Conservation (phyloP, 805 yeast species). For the Candida nemodendra region DNA sequence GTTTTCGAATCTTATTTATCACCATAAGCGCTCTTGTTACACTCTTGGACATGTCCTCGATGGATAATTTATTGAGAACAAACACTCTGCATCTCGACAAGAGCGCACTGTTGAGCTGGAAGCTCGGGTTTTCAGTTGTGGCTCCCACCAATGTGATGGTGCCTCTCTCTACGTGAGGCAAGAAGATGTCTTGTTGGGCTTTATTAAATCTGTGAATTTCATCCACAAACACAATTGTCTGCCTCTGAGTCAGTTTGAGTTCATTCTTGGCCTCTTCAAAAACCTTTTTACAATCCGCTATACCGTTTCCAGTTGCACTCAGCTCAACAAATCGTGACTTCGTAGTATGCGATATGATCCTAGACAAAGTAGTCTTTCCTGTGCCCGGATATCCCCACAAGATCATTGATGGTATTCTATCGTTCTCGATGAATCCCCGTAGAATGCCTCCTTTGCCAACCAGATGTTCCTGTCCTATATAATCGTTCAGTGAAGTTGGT, state of each 20-base stretch:
- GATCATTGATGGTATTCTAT: slow-evolving; percentile 80
- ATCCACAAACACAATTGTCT: slow-evolving; percentile 80
- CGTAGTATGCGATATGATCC: slow-evolving; percentile 55
- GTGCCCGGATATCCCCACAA: slow-evolving; percentile 97
- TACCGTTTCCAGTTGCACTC: slow-evolving; percentile 77
- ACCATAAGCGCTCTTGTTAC: slow-evolving; percentile 56
- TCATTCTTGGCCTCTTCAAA: slow-evolving; percentile 51
- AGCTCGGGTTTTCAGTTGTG: slow-evolving; percentile 94
- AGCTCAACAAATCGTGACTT: slow-evolving; percentile 68
- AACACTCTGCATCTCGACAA: slow-evolving; percentile 83
- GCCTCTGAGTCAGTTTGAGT: slow-evolving; percentile 45
- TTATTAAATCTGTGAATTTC: slow-evolving; percentile 89
- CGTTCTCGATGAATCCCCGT: slow-evolving; percentile 58
- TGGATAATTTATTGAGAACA: slow-evolving; percentile 53
- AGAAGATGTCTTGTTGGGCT: slow-evolving; percentile 82
- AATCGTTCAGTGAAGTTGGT: slow-evolving; percentile 68
- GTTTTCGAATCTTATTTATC: slow-evolving; percentile 57
- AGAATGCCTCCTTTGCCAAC: slow-evolving; percentile 66
- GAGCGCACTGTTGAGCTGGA: slow-evolving; percentile 77
- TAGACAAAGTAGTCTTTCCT: slow-evolving; percentile 78
- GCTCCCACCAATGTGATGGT: slow-evolving; percentile 85
- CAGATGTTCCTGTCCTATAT: slow-evolving; percentile 83
- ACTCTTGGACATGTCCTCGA: slow-evolving; percentile 50
- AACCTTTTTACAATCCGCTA: slow-evolving; percentile 62
- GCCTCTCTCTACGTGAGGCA: slow-evolving; percentile 85